A percentile compares a stretch with the other conserved stretches of the same genome.
Conservation (phyloP, 257 asterid species). For the Solanum sitiens region DNA sequence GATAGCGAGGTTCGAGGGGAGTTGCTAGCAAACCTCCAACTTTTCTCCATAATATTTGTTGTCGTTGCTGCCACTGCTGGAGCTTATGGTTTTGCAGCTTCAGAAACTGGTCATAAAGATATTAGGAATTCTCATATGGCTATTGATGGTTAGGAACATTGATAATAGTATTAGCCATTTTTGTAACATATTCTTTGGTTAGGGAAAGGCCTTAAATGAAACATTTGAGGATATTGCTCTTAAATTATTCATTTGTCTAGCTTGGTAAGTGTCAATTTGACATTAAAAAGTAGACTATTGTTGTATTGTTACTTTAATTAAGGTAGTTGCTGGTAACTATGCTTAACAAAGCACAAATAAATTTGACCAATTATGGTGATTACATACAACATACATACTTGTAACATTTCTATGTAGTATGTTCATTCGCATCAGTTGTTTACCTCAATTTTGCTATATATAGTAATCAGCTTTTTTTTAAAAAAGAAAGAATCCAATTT, state of each 20-base stretch:
- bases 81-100: slow-evolving; percentile 43
- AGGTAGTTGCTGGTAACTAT: neutral
- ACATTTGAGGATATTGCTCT: neutral
- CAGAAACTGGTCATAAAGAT: slow-evolving; percentile 12
- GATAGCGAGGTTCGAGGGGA: slow-evolving; percentile 57
- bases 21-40: slow-evolving; percentile 70
- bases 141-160: slow-evolving; percentile 20
- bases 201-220: neutral
- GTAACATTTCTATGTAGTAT: too few relatives aligned
- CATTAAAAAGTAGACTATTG: neutral
- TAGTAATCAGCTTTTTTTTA: too few relatives aligned
- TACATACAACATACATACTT: too few relatives aligned
- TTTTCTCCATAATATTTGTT: slow-evolving; percentile 43
- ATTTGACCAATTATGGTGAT: too few relatives aligned
- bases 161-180: neutral
- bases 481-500: too few relatives aligned
- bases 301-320: neutral
- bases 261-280: neutral
- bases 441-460: too few relatives aligned
- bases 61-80: slow-evolving; percentile 48
- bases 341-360: neutral
- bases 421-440: too few relatives aligned
- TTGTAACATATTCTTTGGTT: neutral
- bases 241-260: neutral
- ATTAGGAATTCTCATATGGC: slow-evolving; percentile 2